These are phyloP conservation scores for Arthrobotrys iridis DNA, from an alignment of 2,329 filamentous ascomycete species.

Conservation along the genomic window DNA sequence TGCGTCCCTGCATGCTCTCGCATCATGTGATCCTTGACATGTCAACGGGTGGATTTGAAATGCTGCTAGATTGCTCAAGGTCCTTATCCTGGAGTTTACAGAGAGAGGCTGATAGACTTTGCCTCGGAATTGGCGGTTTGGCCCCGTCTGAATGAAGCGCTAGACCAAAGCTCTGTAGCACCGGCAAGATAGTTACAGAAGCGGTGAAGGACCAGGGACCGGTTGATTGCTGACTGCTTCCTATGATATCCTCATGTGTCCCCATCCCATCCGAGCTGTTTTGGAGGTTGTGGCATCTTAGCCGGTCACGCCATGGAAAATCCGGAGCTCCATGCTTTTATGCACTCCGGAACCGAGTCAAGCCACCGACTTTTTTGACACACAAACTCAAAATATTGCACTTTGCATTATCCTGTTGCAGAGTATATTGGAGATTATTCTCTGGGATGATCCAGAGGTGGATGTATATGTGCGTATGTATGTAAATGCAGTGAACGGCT, in stretches of 20 bases:
- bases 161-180: background rate
- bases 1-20: constrained; percentile 44
- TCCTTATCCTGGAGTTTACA: background rate
- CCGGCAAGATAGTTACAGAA: background rate
- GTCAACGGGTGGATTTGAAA: background rate
- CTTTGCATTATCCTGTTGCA: constrained; percentile 1
- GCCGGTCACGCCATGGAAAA: constrained; percentile 52
- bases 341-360: constrained; percentile 51
- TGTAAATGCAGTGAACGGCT: background rate
- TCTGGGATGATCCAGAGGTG: too few species aligned
- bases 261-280: constrained; percentile 22
- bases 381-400: constrained; percentile 19
- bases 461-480: constrained; percentile 1
- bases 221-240: constrained; percentile 37
- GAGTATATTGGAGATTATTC: background rate
- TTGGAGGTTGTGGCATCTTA: constrained; percentile 45
- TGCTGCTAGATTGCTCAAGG: constrained; percentile 6
- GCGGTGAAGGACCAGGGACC: constrained; percentile 7
- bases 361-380: constrained; percentile 51
- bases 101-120: constrained; percentile 9
- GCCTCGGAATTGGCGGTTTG: constrained; percentile 24
- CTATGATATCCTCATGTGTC: constrained; percentile 36
- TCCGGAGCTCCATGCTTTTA: constrained; percentile 50
- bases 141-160: constrained; percentile 23
- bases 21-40: constrained; percentile 48